A percentile compares a stretch with the other conserved stretches of the same genome.
Evolutionary conservation across 768 basidiomycete genomes (phyloP).

Genomic region (Trametes coccinea): DNA sequence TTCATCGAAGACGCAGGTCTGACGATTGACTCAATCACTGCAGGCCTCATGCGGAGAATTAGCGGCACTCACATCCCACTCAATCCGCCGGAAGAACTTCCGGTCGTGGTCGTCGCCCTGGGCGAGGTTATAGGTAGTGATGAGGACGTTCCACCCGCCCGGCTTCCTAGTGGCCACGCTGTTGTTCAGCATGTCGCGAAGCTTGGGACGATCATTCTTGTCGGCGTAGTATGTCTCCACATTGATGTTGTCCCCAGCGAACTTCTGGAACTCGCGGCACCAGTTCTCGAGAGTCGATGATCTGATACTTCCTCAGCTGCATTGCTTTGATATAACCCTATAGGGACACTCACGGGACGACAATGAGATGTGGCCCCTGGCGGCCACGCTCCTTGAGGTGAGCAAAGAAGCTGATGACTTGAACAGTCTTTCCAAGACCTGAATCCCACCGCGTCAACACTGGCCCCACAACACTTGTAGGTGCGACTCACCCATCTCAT

Average conservation of each 20-base stretch:
- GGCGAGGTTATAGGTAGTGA: conserved; percentile 95
- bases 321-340: too few species aligned
- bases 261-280: conserved; percentile 93
- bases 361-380: conserved; percentile 86
- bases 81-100: conserved; percentile 87
- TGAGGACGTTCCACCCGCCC: conserved; percentile 86
- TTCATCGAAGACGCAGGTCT: conserved; percentile 96
- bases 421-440: conserved; percentile 98
- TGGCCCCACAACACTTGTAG: not conserved
- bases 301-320: conserved; percentile 40
- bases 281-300: conserved; percentile 98
- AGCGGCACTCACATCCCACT: conserved; percentile 78
- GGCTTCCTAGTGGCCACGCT: conserved; percentile 50
- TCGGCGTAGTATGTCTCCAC: conserved; percentile 93
- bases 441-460: not conserved
- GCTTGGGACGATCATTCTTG: conserved; percentile 77
- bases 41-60: not conserved
- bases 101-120: conserved; percentile 85
- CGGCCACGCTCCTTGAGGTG: conserved; percentile 78
- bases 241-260: conserved; percentile 74
- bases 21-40: not conserved
- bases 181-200: conserved; percentile 72
- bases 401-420: conserved; percentile 97
- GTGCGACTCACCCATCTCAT: conserved; percentile 88
- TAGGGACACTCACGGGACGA: conserved; percentile 79